Conservation (phyloP, 106 monocot species). For the Posidonia australis region DNA sequence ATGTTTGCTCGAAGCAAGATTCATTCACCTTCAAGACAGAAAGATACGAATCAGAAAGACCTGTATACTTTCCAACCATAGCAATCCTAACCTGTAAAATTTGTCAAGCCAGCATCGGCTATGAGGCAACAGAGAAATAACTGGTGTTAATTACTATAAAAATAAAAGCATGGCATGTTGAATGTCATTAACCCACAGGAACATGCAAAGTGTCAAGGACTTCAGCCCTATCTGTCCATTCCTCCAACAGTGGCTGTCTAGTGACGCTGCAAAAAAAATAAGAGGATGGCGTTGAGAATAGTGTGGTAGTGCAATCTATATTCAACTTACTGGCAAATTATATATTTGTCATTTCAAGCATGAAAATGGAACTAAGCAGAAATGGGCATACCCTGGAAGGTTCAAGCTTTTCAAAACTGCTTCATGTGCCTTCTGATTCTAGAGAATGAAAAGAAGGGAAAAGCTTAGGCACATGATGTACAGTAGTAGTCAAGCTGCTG, state of each 20-base stretch:
- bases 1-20: background rate
- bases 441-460: constrained; percentile 5
- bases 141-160: too few species aligned
- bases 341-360: background rate
- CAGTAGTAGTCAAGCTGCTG: background rate
- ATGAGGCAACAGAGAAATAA: too few species aligned
- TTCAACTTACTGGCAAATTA: background rate
- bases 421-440: constrained; percentile 90
- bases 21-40: constrained; percentile 73
- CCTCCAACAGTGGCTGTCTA: constrained; percentile 40
- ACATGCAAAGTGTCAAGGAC: constrained; percentile 48
- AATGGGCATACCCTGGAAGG: constrained; percentile 39
- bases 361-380: background rate
- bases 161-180: background rate
- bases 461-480: background rate
- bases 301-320: background rate
- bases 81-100: constrained; percentile 84
- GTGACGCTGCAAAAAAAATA: constrained; percentile 24
- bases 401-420: constrained; percentile 65
- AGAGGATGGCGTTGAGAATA: too few species aligned
- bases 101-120: background rate
- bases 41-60: constrained; percentile 86
- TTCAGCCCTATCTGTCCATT: constrained; percentile 69
- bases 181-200: constrained; percentile 34
- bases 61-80: constrained; percentile 96